Evolutionary conservation across 768 basidiomycete genomes (phyloP).

Genomic region (Rhizopogon vulgaris): DNA sequence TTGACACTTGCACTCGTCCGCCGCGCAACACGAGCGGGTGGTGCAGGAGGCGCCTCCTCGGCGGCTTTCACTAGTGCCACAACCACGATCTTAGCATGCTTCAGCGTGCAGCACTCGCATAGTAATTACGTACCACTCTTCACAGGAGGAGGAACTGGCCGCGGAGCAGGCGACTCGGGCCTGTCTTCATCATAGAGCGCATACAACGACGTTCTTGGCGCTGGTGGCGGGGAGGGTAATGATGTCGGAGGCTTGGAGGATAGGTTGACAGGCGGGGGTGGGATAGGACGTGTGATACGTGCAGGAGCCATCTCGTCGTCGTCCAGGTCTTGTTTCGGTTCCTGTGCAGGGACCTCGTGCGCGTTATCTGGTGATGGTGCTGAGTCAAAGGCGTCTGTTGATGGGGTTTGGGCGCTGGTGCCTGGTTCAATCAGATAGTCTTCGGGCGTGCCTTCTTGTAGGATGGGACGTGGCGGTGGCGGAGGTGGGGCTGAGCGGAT

Average conservation of each 20-base stretch:
- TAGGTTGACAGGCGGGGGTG: conserved; percentile 26
- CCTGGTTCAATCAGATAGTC: background rate
- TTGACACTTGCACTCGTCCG: conserved; percentile 15
- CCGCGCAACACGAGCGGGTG: conserved; percentile 8
- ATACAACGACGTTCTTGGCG: conserved; percentile 7
- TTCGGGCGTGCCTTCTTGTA: too few species aligned
- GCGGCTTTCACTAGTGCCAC: conserved; percentile 3
- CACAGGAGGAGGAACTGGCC: conserved; percentile 24
- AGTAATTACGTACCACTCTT: conserved; percentile 19
- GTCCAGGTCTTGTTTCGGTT: background rate
- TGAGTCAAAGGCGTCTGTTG: background rate
- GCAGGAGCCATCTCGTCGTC: conserved; percentile 25
- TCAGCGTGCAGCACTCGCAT: background rate
- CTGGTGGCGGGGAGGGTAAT: conserved; percentile 13
- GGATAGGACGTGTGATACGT: conserved; percentile 25
- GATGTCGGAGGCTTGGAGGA: conserved; percentile 13
- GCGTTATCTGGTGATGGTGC: background rate
- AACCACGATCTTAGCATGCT: conserved; percentile 3
- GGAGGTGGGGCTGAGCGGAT: background rate
- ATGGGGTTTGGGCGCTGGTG: background rate
- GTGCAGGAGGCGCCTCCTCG: conserved; percentile 11
- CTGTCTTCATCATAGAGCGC: conserved; percentile 16
- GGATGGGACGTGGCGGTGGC: background rate
- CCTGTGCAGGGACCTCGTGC: background rate
- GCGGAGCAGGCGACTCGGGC: conserved; percentile 23